These are phyloP conservation scores for Tetrastigma voinierianum DNA, from an alignment of 164 flowering plant genomes.

Conservation along the genomic window DNA sequence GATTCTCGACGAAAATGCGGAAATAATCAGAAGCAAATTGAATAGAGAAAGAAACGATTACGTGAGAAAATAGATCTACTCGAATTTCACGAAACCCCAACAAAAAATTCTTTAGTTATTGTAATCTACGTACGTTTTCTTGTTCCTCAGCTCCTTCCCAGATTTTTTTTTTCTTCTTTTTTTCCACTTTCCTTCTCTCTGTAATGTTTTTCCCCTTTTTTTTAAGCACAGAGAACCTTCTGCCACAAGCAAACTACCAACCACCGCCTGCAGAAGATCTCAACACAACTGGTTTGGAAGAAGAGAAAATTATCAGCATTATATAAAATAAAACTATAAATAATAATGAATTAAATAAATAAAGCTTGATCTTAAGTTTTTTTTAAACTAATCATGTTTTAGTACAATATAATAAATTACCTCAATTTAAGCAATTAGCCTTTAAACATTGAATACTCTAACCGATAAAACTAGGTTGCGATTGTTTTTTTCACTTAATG, in stretches of 20 bases:
- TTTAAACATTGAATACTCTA: no score
- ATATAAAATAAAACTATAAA: background rate
- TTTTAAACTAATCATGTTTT: no score
- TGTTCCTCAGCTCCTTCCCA: background rate
- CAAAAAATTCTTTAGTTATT: background rate
- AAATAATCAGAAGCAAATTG: background rate
- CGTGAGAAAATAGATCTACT: no score
- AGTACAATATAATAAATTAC: no score
- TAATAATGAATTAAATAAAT: background rate
- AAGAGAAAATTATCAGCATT: conserved; percentile 11
- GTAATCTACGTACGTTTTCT: background rate
- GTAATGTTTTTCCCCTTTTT: background rate
- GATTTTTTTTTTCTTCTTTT: background rate
- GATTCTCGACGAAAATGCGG: background rate
- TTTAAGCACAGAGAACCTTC: conserved; percentile 27
- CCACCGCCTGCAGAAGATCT: conserved; percentile 19
- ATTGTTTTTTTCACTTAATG: no score
- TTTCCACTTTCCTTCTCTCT: background rate
- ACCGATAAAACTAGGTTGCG: no score
- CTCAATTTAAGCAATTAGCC: no score
- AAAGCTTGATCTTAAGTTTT: no score
- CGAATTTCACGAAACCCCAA: background rate
- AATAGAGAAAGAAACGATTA: background rate
- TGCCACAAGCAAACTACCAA: conserved; percentile 19
- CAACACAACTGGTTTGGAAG: conserved; percentile 12